Base-by-base conservation (phyloP, 352 stramenopile species). In the Thalassiosira ordinaria region DNA sequence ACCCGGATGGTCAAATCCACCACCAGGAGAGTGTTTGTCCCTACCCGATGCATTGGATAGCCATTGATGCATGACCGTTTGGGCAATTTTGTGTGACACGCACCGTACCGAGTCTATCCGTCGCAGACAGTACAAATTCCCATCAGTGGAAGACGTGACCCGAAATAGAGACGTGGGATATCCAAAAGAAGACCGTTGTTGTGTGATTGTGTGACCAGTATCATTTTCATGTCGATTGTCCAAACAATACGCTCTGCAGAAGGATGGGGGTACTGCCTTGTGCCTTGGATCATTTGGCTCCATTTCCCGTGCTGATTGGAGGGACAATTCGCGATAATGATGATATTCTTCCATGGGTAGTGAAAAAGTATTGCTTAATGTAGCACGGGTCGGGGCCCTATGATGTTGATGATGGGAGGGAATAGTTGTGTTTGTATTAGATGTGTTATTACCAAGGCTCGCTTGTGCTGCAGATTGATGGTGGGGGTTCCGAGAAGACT, bases 71-170 rank as follows among this genome's bases (percentile, higher is more conserved):
- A 86, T 80, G 1, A 91, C 86, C 18, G 78, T 81, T 31, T 85
- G 62, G 27, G 85, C 85, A 74, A 96, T 94, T 61, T 92, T 95
- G 16, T 86, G 85, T 22, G 80, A 93, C 5, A 94, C 91, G 31
- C 92, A 89, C 31, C 83, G 71, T 22, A 96, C 91, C 46, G 87
- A 94, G 68, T 97, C 95, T 73, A 97, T 92, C 52, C 95, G 85
- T 29, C 95, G 83, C 9, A 97, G 69, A 16, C 83, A 91, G 80
- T 96, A 97, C 27, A 92, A 82, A 67, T 88, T 66, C 0, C 94
- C 94, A 77, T 97, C 93, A 16, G 90, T 84, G 29, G 82, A 70
- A 22, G 79, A 89, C 0, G 93, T 87, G 0, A 96, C 95, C 70
- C 96, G 95, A 65, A 95, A 97, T 11, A 90, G 78, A 29, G 77